These are phyloP conservation scores for Secale cereale DNA, from an alignment of 176 grass and related monocot genomes.

Conservation along the genomic window DNA sequence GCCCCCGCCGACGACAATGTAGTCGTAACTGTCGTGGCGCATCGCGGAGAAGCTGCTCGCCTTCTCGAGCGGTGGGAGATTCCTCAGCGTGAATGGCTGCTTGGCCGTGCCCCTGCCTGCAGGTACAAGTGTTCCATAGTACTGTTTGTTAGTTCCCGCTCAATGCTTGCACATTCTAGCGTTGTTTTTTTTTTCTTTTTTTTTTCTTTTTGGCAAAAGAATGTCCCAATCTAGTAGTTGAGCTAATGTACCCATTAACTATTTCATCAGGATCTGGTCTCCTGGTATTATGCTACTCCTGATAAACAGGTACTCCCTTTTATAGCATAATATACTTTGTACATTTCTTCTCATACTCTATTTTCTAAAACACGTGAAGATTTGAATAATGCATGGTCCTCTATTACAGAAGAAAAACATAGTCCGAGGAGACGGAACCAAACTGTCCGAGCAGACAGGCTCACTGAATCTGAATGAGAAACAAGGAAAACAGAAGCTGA, in stretches of 20 bases:
- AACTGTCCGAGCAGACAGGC: too few relatives aligned
- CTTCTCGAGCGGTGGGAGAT: conserved; percentile 45
- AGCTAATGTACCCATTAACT: background rate
- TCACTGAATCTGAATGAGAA: background rate
- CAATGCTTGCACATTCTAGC: too few relatives aligned
- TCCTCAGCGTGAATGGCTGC: conserved; percentile 17
- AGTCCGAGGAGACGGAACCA: background rate
- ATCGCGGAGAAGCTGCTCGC: conserved; percentile 43
- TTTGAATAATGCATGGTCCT: background rate
- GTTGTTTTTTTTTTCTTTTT: too few relatives aligned
- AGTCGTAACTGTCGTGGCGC: conserved; percentile 35
- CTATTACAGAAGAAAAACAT: background rate
- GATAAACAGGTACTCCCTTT: conserved; percentile 14
- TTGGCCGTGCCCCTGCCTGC: conserved; percentile 37
- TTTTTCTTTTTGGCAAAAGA: background rate
- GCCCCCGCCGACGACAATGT: conserved; percentile 77
- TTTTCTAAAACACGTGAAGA: conserved; percentile 1
- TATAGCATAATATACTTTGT: background rate
- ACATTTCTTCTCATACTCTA: conserved; percentile 4
- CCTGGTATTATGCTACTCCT: conserved; percentile 13
- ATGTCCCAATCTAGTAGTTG: conserved; percentile 2
- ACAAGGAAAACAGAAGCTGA: background rate
- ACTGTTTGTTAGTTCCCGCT: conserved; percentile 8
- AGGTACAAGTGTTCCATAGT: background rate
- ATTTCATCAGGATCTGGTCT: conserved; percentile 22